Base-by-base conservation (phyloP, 192 early-diverging fungal species). In the Entrophospora sp. region DNA sequence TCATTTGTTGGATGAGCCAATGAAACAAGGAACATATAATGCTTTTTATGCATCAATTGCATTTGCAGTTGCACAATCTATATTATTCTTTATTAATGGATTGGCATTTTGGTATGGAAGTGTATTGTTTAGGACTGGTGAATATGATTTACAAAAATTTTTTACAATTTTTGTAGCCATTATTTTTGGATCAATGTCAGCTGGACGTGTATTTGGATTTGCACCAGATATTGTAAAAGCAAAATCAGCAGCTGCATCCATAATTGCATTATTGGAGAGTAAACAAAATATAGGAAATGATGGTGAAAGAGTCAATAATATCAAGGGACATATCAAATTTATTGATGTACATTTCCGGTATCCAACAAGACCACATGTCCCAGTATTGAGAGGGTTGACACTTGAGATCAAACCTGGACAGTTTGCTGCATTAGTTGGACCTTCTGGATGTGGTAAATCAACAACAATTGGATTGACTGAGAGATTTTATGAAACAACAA, bases 341-440 rank as follows among this genome's bases (percentile, higher is more conserved):
- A 52, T 64, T 13, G 64, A 73, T 4, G 78, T 80, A 16, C 48
- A 75, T 24, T 79, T 79, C 30, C 36, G 61, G 9, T 89, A 89
- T 71, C 88, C 86, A 4, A 73, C 81, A 6, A 79, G 85, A 18
- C 66, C 79, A 1, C 75, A 85, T 43, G 78, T 86, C 43, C 75
- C 78, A 1, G 81, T 90, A 59, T 71, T 88, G 28, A 64, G 79
- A 5, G 71, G 76, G 45, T 73, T 87, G 25, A 68, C 69, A 44
- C 72, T 89, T 27, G 60, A 77, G 25, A 74, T 88, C 27, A 64
- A 74, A 27, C 59, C 83, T 24, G 88, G 88, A 22, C 71, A 79
- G 66, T 91, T 86, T n/a, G 82, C 88, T 32, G 91, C 91, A 12
- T 71, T 93, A 20, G 89, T 93, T 12, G 91, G 91, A 1, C 69